phyloP scores from a whole-genome alignment of 2,329 filamentous ascomycete genomes.

The Sporothrix luriei region DNA sequence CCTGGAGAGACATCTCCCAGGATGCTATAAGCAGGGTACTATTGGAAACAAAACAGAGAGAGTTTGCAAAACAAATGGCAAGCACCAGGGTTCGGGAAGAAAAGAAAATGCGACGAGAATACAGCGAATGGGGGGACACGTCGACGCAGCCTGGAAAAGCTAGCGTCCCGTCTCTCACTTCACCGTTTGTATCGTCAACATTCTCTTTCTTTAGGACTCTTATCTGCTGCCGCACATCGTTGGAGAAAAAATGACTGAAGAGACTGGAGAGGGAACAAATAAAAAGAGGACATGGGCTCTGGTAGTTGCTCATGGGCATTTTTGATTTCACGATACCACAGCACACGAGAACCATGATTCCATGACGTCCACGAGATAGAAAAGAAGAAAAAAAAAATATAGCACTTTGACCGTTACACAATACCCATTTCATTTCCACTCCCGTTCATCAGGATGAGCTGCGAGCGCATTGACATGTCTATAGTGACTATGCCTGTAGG shows the following conservation, averaged over 20 bases:
- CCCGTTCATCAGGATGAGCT: background rate
- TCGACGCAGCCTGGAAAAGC: conserved; percentile 16
- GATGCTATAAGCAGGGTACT: background rate
- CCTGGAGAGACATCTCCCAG: background rate
- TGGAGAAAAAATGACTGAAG: background rate
- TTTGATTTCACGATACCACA: background rate
- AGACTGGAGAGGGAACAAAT: background rate
- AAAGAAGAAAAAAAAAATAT: background rate
- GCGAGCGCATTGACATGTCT: no score
- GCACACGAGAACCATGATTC: conserved; percentile 21
- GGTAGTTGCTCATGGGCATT: background rate
- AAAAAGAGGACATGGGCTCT: background rate
- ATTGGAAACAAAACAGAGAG: conserved; percentile 6
- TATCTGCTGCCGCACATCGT: background rate
- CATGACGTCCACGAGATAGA: conserved; percentile 14
- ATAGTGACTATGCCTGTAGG: background rate
- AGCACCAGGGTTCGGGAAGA: no score
- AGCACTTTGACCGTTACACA: background rate
- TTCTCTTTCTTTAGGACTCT: background rate
- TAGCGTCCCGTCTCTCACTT: background rate
- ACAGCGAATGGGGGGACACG: background rate
- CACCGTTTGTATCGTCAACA: background rate
- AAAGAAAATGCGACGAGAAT: background rate
- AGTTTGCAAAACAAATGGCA: conserved; percentile 1
- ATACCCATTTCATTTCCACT: background rate